A percentile compares a stretch with the other conserved stretches of the same genome.
phyloP scores from a whole-genome alignment of 805 yeast genomes.

The Millerozyma acaciae region DNA sequence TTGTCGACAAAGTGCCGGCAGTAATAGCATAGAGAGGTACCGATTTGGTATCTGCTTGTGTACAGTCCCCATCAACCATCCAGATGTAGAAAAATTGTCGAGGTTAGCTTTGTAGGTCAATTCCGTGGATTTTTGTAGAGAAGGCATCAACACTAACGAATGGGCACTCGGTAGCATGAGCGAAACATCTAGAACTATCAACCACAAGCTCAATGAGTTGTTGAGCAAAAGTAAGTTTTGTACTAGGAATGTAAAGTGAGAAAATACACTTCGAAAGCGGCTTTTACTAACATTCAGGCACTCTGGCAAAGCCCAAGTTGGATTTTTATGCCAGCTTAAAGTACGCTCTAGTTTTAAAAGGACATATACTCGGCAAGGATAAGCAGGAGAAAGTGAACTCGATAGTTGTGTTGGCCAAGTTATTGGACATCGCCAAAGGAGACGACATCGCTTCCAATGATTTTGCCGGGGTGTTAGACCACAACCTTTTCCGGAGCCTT shows the following conservation, averaged over 20 bases:
- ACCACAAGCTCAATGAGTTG: slow-evolving; percentile 41
- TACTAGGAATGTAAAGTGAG: not conserved
- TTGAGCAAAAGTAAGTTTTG: slow-evolving; percentile 31
- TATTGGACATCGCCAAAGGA: slow-evolving; percentile 41
- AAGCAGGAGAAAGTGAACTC: slow-evolving; percentile 51
- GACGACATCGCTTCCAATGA: slow-evolving; percentile 38
- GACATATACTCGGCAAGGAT: slow-evolving; percentile 43
- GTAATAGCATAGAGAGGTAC: too few relatives aligned
- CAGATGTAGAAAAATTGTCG: too few relatives aligned
- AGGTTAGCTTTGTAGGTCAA: too few relatives aligned
- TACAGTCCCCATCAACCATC: too few relatives aligned
- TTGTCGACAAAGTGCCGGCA: too few relatives aligned
- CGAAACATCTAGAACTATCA: slow-evolving; percentile 38
- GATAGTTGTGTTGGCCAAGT: slow-evolving; percentile 50
- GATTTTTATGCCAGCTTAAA: slow-evolving; percentile 29
- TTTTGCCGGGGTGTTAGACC: slow-evolving; percentile 35
- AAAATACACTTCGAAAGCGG: slow-evolving; percentile 1
- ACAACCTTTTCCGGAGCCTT: slow-evolving; percentile 35
- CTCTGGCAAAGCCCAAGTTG: slow-evolving; percentile 25
- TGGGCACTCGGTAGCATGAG: too few relatives aligned
- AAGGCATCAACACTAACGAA: too few relatives aligned
- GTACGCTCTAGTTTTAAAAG: slow-evolving; percentile 35
- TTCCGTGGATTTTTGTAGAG: too few relatives aligned
- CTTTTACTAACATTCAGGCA: slow-evolving; percentile 17
- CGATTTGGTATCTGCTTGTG: too few relatives aligned